Evolutionary conservation across 225 moss, liverwort and hornwort genomes (phyloP).

Genomic region (Rhytidiadelphus loreus): DNA sequence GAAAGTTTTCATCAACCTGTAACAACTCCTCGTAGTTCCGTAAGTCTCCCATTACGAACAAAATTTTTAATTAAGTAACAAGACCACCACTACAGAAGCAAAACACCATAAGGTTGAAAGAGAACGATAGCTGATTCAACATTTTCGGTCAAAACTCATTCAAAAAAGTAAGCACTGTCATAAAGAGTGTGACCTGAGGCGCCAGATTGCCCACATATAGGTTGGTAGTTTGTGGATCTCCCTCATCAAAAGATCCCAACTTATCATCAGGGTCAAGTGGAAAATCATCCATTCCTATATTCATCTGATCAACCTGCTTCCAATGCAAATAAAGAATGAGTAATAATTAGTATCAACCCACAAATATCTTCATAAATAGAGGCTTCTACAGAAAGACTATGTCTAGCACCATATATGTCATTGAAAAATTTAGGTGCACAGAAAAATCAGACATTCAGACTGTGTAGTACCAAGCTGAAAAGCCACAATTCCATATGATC

Average conservation of each 20-base stretch:
- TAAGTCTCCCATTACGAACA: background rate
- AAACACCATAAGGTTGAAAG: background rate
- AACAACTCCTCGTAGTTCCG: constrained; percentile 1
- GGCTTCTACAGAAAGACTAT: background rate
- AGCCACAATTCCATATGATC: background rate
- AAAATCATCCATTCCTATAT: constrained; percentile 75
- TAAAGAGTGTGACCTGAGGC: constrained; percentile 60
- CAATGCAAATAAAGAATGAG: constrained; percentile 1
- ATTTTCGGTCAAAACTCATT: background rate
- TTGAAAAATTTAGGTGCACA: background rate
- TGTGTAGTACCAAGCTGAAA: background rate
- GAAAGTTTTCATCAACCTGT: constrained; percentile 99
- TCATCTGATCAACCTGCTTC: constrained; percentile 49
- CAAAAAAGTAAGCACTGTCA: background rate
- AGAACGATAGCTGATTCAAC: background rate
- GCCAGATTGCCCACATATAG: constrained; percentile 96
- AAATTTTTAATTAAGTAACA: background rate
- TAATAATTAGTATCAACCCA: background rate
- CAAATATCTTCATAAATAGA: background rate
- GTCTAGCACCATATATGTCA: background rate
- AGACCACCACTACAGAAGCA: background rate
- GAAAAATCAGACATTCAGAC: background rate
- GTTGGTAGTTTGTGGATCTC: constrained; percentile 98
- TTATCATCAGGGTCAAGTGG: constrained; percentile 85
- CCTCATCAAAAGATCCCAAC: constrained; percentile 97